Base-by-base conservation (phyloP, 495 filamentous ascomycete genomes). In the Entonaema liquescens region DNA sequence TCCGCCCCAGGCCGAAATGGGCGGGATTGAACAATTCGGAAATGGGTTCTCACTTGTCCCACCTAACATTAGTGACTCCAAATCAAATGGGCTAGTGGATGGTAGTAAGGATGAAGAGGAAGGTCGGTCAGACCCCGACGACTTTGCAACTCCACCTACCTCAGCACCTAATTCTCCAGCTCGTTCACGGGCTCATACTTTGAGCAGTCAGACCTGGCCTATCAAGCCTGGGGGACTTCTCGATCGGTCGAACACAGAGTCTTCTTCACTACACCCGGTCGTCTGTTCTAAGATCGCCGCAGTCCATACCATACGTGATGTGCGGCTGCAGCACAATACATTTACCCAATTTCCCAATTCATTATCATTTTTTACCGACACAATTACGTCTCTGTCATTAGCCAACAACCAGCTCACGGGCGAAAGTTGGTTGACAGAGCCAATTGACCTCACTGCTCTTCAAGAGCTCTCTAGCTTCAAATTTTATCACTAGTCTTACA, bases 261-360 rank as follows among this genome's bases (percentile, higher is more conserved):
- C 83, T 0, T 81, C 84, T 19, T 84, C 83, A 6, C 78, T 88
- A 4, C 82, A 87, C 58, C 84, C 86, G 0, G 83, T 84, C 4
- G 78, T 82, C 42, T 85, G 82, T 63, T 84, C 83, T 28, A 80
- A 83, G 55, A 76, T 86, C 28, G 83, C 83, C 0, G 77, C 79
- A 12, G 78, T 76, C 50, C 79, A 88, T 61, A 80, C 79, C 17
- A 77, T 86, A 26, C 77, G 77, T 7, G 82, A 84, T 23, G 79
- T 95, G 6, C 86, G 90, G 58, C 83, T 97, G 44, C 88, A 92
- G 33, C 89, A 93, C 68, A 97, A 98, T 78, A 83, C 86, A 23
- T 84, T 97, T 66, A 85, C 85, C 5, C 73, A 79, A 11, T 87
- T 97, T 21, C 95, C 95, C 2, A 81, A 85, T 21, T 87, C 88